Evolutionary conservation across 192 early-diverging fungal genomes (phyloP).

Genomic region (Podila epicladia): DNA sequence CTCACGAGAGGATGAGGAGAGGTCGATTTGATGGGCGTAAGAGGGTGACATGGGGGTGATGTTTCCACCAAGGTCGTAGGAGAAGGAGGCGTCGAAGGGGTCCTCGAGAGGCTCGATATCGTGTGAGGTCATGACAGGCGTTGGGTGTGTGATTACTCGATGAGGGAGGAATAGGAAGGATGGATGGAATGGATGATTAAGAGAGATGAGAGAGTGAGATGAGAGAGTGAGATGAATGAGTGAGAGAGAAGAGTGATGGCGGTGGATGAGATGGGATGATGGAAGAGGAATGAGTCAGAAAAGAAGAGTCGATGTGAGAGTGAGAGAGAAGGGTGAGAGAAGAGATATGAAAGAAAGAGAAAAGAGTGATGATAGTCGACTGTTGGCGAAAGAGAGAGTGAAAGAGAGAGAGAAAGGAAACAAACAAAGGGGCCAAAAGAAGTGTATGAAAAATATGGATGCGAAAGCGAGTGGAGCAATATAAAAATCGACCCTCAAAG

Average conservation of each 20-base stretch:
- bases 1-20: constrained; percentile 6
- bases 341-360: neutral
- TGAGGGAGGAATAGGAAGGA: neutral
- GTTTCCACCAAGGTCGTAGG: neutral
- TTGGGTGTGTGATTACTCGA: neutral
- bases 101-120: constrained; percentile 4
- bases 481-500: too few species aligned
- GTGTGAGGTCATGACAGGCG: neutral
- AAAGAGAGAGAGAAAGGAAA: too few species aligned
- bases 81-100: constrained; percentile 5
- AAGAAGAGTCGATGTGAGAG: too few species aligned
- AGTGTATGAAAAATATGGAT: neutral
- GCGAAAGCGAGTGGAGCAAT: neutral
- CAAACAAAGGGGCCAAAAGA: neutral
- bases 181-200: neutral
- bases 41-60: neutral
- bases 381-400: neutral
- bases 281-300: neutral
- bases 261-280: neutral
- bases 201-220: neutral
- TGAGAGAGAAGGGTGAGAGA: neutral
- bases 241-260: neutral
- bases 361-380: neutral
- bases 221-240: neutral
- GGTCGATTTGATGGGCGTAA: neutral